phyloP scores from a whole-genome alignment of 345 rosid genomes.

The Salix suchowensis region DNA sequence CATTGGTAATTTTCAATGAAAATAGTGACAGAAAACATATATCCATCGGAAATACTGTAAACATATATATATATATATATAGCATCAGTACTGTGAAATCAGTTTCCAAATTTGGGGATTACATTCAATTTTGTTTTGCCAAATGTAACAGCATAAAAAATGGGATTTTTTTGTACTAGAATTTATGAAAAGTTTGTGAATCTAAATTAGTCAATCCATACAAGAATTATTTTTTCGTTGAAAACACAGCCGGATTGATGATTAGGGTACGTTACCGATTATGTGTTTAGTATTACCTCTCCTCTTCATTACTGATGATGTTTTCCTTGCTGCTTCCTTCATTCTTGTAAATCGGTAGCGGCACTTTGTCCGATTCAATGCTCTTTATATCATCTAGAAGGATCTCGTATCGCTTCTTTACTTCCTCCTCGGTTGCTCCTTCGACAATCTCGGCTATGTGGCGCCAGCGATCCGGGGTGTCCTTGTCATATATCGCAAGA shows the following conservation, averaged over 20 bases:
- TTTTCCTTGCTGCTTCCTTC: background rate
- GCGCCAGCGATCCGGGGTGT: conserved; percentile 42
- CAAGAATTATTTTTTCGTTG: background rate
- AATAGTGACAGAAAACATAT: too few relatives aligned
- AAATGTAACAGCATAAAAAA: too few relatives aligned
- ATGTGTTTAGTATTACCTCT: conserved; percentile 16
- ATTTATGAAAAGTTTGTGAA: background rate
- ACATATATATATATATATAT: too few relatives aligned
- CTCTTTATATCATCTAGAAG: conserved; percentile 35
- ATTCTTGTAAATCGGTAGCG: conserved; percentile 33
- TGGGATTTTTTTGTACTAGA: too few relatives aligned
- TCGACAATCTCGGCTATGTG: conserved; percentile 39
- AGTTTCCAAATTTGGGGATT: too few relatives aligned
- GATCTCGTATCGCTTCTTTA: conserved; percentile 39
- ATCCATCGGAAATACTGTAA: too few relatives aligned
- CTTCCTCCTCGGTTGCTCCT: conserved; percentile 44
- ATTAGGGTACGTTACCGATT: background rate
- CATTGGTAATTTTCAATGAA: too few relatives aligned
- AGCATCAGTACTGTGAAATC: background rate
- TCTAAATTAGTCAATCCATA: background rate
- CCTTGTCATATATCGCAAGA: conserved; percentile 39
- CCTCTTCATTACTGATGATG: background rate
- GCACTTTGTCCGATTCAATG: conserved; percentile 42
- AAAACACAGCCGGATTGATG: background rate
- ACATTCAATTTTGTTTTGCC: background rate